A percentile compares a stretch with the other conserved stretches of the same genome.
Evolutionary conservation across 2,329 filamentous ascomycete genomes (phyloP).

Genomic region (Dactylellina cionopaga): DNA sequence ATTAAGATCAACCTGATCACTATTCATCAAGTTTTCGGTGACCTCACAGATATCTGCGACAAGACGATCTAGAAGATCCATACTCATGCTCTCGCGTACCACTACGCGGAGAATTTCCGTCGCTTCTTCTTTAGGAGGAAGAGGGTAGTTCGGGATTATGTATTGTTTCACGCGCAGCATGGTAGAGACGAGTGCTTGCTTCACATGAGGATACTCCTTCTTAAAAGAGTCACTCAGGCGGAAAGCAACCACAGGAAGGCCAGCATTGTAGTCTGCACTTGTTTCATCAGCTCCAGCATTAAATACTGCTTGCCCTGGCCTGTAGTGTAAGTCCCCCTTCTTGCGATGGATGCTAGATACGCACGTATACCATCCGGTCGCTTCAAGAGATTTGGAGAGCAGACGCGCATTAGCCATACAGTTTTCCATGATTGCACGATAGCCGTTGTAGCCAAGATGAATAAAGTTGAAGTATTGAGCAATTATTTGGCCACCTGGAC

Average conservation of each 20-base stretch:
- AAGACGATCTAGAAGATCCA: constrained; percentile 73
- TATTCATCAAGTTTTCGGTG: constrained; percentile 70
- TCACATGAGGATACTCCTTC: constrained; percentile 70
- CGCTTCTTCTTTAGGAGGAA: constrained; percentile 71
- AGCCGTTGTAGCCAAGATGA: constrained; percentile 74
- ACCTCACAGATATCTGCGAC: constrained; percentile 70
- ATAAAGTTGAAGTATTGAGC: constrained; percentile 79
- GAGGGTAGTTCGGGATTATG: constrained; percentile 76
- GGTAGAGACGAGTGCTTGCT: constrained; percentile 72
- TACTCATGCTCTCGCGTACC: constrained; percentile 73
- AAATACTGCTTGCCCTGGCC: constrained; percentile 48
- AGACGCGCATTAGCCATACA: constrained; percentile 72
- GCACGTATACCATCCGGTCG: constrained; percentile 73
- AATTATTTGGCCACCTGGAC: constrained; percentile 75
- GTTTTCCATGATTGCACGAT: constrained; percentile 73
- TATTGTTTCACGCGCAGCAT: constrained; percentile 74
- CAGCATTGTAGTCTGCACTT: constrained; percentile 67
- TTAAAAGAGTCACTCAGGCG: constrained; percentile 71
- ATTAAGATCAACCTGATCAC: constrained; percentile 66
- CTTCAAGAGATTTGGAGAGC: constrained; percentile 71
- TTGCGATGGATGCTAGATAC: constrained; percentile 73
- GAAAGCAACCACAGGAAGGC: constrained; percentile 76
- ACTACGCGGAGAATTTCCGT: constrained; percentile 75
- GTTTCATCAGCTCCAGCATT: constrained; percentile 59
- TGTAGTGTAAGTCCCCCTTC: constrained; percentile 59